Evolutionary conservation across 371 early-diverging fungal genomes (phyloP).

Genomic region (Mucor irregularis): DNA sequence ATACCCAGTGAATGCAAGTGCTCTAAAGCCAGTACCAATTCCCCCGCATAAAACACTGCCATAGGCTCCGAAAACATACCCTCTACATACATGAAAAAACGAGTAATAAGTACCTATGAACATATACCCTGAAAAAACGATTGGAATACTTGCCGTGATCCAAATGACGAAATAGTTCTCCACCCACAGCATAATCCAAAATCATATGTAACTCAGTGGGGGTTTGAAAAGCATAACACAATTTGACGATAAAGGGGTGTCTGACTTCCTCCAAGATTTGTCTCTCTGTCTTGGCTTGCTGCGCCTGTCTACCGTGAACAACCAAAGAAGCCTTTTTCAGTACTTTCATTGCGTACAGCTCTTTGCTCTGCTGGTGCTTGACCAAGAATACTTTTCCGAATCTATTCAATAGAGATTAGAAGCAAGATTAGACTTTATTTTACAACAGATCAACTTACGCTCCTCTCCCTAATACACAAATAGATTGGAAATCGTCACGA

Average conservation of each 20-base stretch:
- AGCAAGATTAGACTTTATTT: background rate
- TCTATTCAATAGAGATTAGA: slow-evolving; percentile 25
- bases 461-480: slow-evolving; percentile 95
- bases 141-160: slow-evolving; percentile 55
- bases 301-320: slow-evolving; percentile 69
- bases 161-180: slow-evolving; percentile 98
- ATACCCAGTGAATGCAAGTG: slow-evolving; percentile 87
- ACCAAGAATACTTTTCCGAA: slow-evolving; percentile 86
- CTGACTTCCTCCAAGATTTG: slow-evolving; percentile 75
- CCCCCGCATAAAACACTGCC: slow-evolving; percentile 85
- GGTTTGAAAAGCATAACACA: slow-evolving; percentile 95
- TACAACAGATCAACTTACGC: slow-evolving; percentile 52
- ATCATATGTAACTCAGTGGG: slow-evolving; percentile 86
- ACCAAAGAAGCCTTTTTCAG: slow-evolving; percentile 84
- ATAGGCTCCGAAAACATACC: slow-evolving; percentile 79
- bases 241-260: slow-evolving; percentile 95
- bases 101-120: background rate
- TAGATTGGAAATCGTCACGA: slow-evolving; percentile 85
- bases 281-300: slow-evolving; percentile 76
- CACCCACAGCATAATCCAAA: slow-evolving; percentile 97
- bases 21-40: slow-evolving; percentile 84
- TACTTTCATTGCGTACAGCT: slow-evolving; percentile 92
- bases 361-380: slow-evolving; percentile 58
- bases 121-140: background rate
- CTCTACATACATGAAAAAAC: slow-evolving; percentile 43